A percentile compares a stretch with the other conserved stretches of the same genome.
Evolutionary conservation across 2,329 filamentous ascomycete genomes (phyloP).

Genomic region (Fusarium sororula): DNA sequence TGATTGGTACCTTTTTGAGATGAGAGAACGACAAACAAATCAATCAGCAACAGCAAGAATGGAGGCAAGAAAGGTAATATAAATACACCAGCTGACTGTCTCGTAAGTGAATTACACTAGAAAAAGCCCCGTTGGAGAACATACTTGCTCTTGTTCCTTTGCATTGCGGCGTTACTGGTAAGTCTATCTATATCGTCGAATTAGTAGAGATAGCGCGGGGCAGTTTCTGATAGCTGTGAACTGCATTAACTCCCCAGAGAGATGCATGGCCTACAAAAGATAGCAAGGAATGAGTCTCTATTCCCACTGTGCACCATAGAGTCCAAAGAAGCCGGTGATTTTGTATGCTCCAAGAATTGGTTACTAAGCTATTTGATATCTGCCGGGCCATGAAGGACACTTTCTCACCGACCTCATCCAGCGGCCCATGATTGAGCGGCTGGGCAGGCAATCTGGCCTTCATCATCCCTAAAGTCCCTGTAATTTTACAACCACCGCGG

Average conservation of each 20-base stretch:
- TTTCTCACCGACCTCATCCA: rapidly evolving
- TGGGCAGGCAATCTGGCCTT: too few species aligned
- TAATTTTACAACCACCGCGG: rapidly evolving
- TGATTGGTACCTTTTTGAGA: neutral
- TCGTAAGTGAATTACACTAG: rapidly evolving
- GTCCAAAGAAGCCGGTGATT: neutral
- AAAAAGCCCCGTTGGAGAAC: rapidly evolving
- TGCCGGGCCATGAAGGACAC: rapidly evolving
- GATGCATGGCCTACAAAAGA: rapidly evolving
- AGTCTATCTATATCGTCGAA: too few species aligned
- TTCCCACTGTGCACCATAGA: rapidly evolving
- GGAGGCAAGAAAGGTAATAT: neutral
- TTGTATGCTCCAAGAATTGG: rapidly evolving
- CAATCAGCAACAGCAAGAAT: too few species aligned
- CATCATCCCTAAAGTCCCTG: rapidly evolving
- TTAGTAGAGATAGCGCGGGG: rapidly evolving
- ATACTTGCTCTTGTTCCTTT: rapidly evolving
- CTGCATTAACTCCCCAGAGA: neutral
- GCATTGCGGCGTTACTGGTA: neutral
- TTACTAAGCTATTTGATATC: rapidly evolving
- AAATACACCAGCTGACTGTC: rapidly evolving
- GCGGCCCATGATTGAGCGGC: rapidly evolving
- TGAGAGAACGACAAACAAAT: rapidly evolving
- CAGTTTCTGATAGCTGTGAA: neutral
- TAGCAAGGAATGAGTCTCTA: too few species aligned